phyloP scores from a whole-genome alignment of 2,329 filamentous ascomycete genomes.

The Phoma sp. region DNA sequence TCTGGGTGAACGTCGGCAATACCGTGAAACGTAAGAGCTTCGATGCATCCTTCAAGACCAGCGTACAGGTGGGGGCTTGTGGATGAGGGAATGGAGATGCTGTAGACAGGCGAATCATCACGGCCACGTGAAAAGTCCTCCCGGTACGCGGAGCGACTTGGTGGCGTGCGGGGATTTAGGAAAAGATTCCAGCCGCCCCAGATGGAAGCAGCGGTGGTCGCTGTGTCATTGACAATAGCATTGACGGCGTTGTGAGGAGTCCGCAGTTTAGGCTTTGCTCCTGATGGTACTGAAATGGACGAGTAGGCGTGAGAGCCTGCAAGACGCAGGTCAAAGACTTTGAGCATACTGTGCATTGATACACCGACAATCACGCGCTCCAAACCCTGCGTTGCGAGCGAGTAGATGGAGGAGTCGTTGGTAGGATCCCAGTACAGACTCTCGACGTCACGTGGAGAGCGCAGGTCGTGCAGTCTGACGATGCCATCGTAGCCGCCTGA shows the following conservation, averaged over 20 bases:
- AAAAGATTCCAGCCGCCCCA: conserved; percentile 55
- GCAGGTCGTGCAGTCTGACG: conserved; percentile 65
- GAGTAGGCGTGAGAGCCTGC: conserved; percentile 50
- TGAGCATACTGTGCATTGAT: conserved; percentile 63
- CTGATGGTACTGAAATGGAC: conserved; percentile 29
- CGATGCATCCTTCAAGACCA: conserved; percentile 54
- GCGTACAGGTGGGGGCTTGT: conserved; percentile 55
- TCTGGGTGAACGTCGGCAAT: conserved; percentile 53
- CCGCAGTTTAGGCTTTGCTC: conserved; percentile 1
- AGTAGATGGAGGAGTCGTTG: conserved; percentile 65
- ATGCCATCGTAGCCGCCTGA: conserved; percentile 66
- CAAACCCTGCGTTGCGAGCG: conserved; percentile 61
- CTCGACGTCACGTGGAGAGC: conserved; percentile 57
- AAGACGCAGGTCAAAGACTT: conserved; percentile 67
- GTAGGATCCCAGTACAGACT: conserved; percentile 61
- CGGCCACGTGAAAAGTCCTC: conserved; percentile 25
- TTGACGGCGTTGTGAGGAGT: conserved; percentile 23
- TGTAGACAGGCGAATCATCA: conserved; percentile 54
- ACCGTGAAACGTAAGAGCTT: conserved; percentile 53
- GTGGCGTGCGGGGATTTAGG: conserved; percentile 46
- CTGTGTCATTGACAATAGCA: conserved; percentile 16
- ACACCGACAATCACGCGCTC: conserved; percentile 64
- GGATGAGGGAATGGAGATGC: conserved; percentile 53
- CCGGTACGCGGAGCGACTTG: conserved; percentile 21
- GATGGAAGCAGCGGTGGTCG: conserved; percentile 3